Percentiles rank a stretch among this genome's conserved stretches.
These are phyloP conservation scores for Phyllosticta capitalensis DNA, from an alignment of 2,329 filamentous ascomycete species.

Conservation along the genomic window DNA sequence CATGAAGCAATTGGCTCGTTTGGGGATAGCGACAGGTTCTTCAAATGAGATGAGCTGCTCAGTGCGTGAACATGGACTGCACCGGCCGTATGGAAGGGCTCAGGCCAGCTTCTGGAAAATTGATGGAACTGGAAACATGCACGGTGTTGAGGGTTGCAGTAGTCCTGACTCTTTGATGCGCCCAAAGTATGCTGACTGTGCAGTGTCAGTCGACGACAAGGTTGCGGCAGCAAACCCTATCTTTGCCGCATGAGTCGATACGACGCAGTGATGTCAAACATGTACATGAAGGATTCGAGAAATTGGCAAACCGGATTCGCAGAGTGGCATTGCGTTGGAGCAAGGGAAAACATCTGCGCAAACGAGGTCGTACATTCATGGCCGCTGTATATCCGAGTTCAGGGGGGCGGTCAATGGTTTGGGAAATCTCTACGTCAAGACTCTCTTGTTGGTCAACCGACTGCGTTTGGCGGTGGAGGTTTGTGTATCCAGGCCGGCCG, in stretches of 20 bases:
- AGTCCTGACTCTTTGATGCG: not conserved
- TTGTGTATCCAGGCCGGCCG: not conserved
- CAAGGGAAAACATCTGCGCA: not conserved
- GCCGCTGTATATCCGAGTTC: not conserved
- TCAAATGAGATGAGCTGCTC: not conserved
- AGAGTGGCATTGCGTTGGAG: not conserved
- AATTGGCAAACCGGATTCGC: not conserved
- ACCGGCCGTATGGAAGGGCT: not conserved
- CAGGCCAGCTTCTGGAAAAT: not conserved
- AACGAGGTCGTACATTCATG: not conserved
- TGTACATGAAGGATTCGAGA: not conserved
- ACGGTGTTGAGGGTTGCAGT: not conserved
- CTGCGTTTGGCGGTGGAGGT: not conserved
- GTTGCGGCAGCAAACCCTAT: not conserved
- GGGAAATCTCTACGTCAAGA: not conserved
- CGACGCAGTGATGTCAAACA: not conserved
- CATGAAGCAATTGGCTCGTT: not conserved
- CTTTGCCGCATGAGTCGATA: not conserved
- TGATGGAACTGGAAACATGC: not conserved
- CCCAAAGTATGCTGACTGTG: not conserved
- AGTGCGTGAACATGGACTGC: not conserved
- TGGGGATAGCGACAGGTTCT: not conserved
- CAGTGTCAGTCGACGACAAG: not conserved
- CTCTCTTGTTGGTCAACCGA: not conserved
- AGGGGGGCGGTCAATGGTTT: not conserved